phyloP scores from a whole-genome alignment of 2,329 filamentous ascomycete species.

The Penicillium griseofulvum region DNA sequence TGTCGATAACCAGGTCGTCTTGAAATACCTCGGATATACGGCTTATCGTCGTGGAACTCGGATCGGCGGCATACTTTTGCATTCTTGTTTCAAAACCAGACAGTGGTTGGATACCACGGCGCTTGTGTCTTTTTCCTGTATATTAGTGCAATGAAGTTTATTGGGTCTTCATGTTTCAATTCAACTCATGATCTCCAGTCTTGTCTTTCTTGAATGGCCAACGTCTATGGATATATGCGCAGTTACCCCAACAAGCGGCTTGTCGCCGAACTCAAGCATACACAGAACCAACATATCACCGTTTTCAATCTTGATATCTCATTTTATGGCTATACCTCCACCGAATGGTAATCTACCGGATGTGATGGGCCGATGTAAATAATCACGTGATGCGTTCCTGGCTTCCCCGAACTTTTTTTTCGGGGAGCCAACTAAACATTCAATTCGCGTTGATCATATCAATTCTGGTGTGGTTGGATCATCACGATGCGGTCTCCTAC shows the following conservation, averaged over 20 bases:
- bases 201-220: not conserved
- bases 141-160: conserved; percentile 21
- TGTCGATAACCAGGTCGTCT: not conserved
- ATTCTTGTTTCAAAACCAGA: conserved; percentile 18
- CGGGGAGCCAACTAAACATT: conserved; percentile 26
- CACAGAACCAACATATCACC: not conserved
- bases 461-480: conserved; percentile 28
- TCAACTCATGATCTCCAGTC: conserved; percentile 12
- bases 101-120: conserved; percentile 20
- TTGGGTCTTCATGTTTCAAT: conserved; percentile 17
- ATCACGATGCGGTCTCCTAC: conserved; percentile 43
- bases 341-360: conserved; percentile 14
- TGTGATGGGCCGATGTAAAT: conserved; percentile 20
- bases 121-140: conserved; percentile 27
- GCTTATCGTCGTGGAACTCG: conserved; percentile 8
- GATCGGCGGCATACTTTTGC: conserved; percentile 19
- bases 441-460: conserved; percentile 25
- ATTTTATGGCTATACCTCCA: not conserved
- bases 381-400: conserved; percentile 38
- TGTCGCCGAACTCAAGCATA: not conserved
- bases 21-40: not conserved
- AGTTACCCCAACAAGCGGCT: not conserved
- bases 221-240: not conserved
- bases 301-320: not conserved
- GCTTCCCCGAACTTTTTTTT: conserved; percentile 41